These are phyloP conservation scores for Candida germanica DNA, from an alignment of 805 yeast species.

Conservation along the genomic window DNA sequence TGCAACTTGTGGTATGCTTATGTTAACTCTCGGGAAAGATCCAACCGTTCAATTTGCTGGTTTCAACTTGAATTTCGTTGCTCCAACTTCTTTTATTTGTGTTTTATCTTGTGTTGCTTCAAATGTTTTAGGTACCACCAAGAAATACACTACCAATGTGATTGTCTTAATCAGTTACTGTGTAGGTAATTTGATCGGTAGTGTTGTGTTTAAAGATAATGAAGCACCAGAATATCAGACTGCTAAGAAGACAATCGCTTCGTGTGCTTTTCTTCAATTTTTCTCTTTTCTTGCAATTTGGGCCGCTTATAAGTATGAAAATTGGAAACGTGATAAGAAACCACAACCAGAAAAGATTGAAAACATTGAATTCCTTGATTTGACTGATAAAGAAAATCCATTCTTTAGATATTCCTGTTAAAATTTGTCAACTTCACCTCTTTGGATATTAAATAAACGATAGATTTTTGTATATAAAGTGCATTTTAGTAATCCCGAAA, in stretches of 20 bases:
- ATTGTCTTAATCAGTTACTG: constrained; percentile 47
- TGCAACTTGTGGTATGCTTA: constrained; percentile 25
- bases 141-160: constrained; percentile 48
- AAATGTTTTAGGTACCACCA: constrained; percentile 57
- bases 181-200: constrained; percentile 55
- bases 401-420: constrained; percentile 43
- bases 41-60: constrained; percentile 16
- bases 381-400: constrained; percentile 54
- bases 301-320: constrained; percentile 29
- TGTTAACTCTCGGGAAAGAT: constrained; percentile 42
- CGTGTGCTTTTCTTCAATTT: constrained; percentile 25
- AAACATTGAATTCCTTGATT: constrained; percentile 47
- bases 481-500: too few species aligned
- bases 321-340: constrained; percentile 33
- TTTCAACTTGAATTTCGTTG: constrained; percentile 14
- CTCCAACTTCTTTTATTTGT: constrained; percentile 27
- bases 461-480: too few species aligned
- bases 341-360: constrained; percentile 23
- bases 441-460: too few species aligned
- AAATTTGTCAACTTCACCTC: too few species aligned
- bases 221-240: constrained; percentile 45
- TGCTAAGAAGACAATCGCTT: constrained; percentile 42
- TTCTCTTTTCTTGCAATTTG: constrained; percentile 23
- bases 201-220: constrained; percentile 43
- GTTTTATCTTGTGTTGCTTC: constrained; percentile 38